phyloP scores from a whole-genome alignment of 176 grass and related monocot species.

The Dendrocalamus sinicus region DNA sequence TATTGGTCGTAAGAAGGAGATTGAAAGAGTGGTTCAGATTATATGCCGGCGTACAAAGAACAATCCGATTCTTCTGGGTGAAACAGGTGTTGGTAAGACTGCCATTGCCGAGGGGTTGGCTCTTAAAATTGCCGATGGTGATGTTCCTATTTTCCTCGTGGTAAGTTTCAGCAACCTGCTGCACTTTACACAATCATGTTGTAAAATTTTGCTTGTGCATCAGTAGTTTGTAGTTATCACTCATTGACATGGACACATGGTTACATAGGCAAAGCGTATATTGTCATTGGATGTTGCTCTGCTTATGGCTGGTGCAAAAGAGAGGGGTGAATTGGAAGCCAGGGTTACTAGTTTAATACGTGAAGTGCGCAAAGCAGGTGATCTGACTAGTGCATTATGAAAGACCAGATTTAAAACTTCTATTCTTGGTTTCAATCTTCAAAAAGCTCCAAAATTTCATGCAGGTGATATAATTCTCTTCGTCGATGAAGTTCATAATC shows the following conservation, averaged over 20 bases:
- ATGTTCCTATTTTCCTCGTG: constrained; percentile 81
- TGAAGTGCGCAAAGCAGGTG: constrained; percentile 94
- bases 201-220: constrained; percentile 9
- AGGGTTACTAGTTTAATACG: constrained; percentile 88
- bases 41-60: constrained; percentile 95
- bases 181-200: not conserved
- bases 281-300: constrained; percentile 92
- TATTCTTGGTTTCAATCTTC: constrained; percentile 12
- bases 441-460: constrained; percentile 36
- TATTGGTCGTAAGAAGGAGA: constrained; percentile 79
- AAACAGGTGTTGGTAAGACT: constrained; percentile 97
- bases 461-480: constrained; percentile 89
- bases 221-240: not conserved
- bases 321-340: constrained; percentile 89
- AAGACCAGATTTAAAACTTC: not conserved
- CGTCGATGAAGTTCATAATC: constrained; percentile 92
- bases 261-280: constrained; percentile 77
- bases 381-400: constrained; percentile 28
- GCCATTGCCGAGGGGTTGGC: constrained; percentile 95
- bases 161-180: constrained; percentile 29
- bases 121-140: constrained; percentile 72
- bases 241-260: not conserved
- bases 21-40: constrained; percentile 95
- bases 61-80: constrained; percentile 98
- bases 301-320: constrained; percentile 95